Evolutionary conservation across 2,329 filamentous ascomycete genomes (phyloP).

Genomic region (Pyricularia pennisetigena): DNA sequence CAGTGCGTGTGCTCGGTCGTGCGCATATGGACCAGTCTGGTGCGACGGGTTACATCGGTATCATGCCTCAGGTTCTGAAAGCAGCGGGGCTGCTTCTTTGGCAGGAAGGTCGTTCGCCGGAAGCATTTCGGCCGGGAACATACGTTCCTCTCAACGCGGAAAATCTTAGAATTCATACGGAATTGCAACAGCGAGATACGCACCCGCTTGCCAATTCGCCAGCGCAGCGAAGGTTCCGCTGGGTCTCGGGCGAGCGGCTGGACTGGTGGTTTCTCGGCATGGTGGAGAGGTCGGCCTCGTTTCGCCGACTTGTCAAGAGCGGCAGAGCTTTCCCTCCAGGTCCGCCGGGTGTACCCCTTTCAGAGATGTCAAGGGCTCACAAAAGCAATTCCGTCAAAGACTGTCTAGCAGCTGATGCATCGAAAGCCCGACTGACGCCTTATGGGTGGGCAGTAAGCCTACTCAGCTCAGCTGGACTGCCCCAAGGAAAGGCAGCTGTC

Average conservation of each 20-base stretch:
- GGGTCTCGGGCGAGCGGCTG: background rate
- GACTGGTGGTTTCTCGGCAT: constrained; percentile 4
- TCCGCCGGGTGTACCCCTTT: background rate
- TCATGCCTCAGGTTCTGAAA: background rate
- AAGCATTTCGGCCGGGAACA: background rate
- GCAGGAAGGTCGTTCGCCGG: background rate
- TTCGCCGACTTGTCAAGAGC: constrained; percentile 1
- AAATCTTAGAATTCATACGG: background rate
- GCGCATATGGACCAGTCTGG: background rate
- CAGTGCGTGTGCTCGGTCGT: background rate
- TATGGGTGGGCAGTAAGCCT: background rate
- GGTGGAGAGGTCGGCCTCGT: background rate
- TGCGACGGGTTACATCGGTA: background rate
- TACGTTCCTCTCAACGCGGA: background rate
- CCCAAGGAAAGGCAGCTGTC: background rate
- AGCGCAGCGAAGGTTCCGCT: background rate
- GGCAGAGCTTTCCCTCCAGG: background rate
- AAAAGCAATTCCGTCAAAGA: background rate
- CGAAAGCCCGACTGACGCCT: background rate
- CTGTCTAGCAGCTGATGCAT: background rate
- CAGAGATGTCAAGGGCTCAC: background rate
- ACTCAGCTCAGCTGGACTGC: background rate
- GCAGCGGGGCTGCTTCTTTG: background rate
- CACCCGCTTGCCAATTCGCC: background rate
- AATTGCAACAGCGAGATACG: background rate